These are phyloP conservation scores for Neostapfia colusana DNA, from an alignment of 176 grass and related monocot species.

Conservation along the genomic window DNA sequence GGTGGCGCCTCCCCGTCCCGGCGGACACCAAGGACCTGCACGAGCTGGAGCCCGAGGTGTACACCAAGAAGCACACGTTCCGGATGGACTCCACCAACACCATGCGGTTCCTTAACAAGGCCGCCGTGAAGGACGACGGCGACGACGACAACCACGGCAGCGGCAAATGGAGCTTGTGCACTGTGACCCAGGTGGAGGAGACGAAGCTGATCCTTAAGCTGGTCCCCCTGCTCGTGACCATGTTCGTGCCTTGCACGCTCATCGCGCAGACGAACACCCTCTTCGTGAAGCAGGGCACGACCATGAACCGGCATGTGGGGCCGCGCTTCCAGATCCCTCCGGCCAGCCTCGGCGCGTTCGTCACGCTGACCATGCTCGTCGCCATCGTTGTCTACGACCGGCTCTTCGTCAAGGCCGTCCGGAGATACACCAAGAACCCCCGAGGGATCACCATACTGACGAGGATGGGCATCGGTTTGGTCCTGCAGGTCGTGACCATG, in stretches of 20 bases:
- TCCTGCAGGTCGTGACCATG: conserved; percentile 67
- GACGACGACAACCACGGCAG: neutral
- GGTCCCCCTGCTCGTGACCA: conserved; percentile 53
- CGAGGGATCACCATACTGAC: conserved; percentile 78
- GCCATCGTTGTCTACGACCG: conserved; percentile 66
- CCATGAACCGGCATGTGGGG: conserved; percentile 61
- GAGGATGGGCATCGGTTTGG: conserved; percentile 56
- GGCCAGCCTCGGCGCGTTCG: conserved; percentile 57
- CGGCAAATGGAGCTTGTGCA: conserved; percentile 47
- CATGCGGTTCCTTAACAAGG: conserved; percentile 74
- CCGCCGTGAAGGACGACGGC: conserved; percentile 42
- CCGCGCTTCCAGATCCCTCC: conserved; percentile 58
- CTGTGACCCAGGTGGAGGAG: conserved; percentile 67
- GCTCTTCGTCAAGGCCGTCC: conserved; percentile 43
- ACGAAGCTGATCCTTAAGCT: conserved; percentile 68
- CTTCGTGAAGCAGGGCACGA: conserved; percentile 68
- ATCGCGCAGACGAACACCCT: conserved; percentile 70
- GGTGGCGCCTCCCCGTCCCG: conserved; percentile 28
- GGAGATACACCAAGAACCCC: conserved; percentile 59
- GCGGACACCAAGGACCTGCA: conserved; percentile 42
- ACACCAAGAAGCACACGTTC: conserved; percentile 41
- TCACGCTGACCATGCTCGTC: conserved; percentile 68
- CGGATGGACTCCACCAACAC: conserved; percentile 44
- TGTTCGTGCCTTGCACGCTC: conserved; percentile 72
- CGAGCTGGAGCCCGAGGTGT: conserved; percentile 55